These are phyloP conservation scores for Magnusiomyces fungicola DNA, from an alignment of 1,139 yeast genomes.

Conservation along the genomic window DNA sequence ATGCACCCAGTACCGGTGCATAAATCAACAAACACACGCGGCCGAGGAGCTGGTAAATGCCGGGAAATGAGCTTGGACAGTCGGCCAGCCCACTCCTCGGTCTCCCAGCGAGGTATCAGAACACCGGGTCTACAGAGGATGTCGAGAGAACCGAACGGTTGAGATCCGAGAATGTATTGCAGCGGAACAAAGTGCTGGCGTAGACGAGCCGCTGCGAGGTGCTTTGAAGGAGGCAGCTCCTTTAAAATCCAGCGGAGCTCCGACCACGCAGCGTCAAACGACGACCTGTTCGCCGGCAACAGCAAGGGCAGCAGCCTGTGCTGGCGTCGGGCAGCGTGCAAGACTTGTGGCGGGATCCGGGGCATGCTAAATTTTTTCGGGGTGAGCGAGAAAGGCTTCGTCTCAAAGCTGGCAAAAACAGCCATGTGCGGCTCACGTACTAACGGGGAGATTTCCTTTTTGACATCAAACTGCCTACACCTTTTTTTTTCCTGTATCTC, in stretches of 20 bases:
- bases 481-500: background rate
- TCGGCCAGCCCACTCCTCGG: slow-evolving; percentile 77
- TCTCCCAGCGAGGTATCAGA: slow-evolving; percentile 89
- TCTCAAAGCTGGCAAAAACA: background rate
- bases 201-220: slow-evolving; percentile 22
- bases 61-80: slow-evolving; percentile 24
- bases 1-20: slow-evolving; percentile 94
- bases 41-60: slow-evolving; percentile 13
- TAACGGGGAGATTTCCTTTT: background rate
- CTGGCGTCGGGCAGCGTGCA: slow-evolving; percentile 15
- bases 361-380: slow-evolving; percentile 12
- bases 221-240: slow-evolving; percentile 31
- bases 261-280: slow-evolving; percentile 28
- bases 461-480: background rate
- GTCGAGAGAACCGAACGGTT: slow-evolving; percentile 73
- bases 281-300: slow-evolving; percentile 21
- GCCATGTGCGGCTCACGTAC: background rate
- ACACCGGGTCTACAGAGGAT: slow-evolving; percentile 58
- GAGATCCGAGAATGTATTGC: slow-evolving; percentile 76
- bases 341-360: slow-evolving; percentile 11
- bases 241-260: slow-evolving; percentile 48
- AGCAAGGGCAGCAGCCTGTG: slow-evolving; percentile 21
- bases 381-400: background rate
- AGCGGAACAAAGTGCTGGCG: slow-evolving; percentile 49
- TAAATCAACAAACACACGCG: slow-evolving; percentile 48